Conservation (phyloP, 2,329 filamentous ascomycete species). For the Aspergillus sp. region DNA sequence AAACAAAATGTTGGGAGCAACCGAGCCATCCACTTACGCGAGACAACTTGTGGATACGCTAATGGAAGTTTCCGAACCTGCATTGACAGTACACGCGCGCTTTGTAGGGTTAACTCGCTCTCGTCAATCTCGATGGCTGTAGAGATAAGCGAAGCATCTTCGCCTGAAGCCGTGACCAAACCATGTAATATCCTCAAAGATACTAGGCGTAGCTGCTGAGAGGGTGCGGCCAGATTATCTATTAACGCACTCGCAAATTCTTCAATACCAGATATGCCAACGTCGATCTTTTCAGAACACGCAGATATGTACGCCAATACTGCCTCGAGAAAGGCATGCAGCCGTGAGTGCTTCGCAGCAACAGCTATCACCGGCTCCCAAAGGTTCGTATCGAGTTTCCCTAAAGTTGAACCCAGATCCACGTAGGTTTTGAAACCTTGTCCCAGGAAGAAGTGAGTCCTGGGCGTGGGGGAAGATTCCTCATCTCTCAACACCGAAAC, state of each 20-base stretch:
- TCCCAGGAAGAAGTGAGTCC: slow-evolving; percentile 71
- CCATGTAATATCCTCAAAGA: slow-evolving; percentile 71
- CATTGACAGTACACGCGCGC: slow-evolving; percentile 76
- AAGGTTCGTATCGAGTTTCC: slow-evolving; percentile 59
- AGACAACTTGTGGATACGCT: slow-evolving; percentile 60
- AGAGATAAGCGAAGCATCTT: slow-evolving; percentile 44
- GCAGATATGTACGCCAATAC: slow-evolving; percentile 53
- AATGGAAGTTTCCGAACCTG: slow-evolving; percentile 75
- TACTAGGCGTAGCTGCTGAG: slow-evolving; percentile 69
- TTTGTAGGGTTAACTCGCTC: slow-evolving; percentile 73
- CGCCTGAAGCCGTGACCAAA: slow-evolving; percentile 48
- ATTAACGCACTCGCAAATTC: slow-evolving; percentile 65
- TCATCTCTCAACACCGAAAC: slow-evolving; percentile 64
- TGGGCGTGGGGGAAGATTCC: slow-evolving; percentile 58
- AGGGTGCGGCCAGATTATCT: slow-evolving; percentile 71
- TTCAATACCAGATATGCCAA: slow-evolving; percentile 59
- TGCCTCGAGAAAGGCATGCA: slow-evolving; percentile 65
- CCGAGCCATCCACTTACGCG: slow-evolving; percentile 65
- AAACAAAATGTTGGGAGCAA: slow-evolving; percentile 83
- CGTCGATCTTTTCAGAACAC: slow-evolving; percentile 27
- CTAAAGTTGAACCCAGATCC: slow-evolving; percentile 61
- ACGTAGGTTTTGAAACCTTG: slow-evolving; percentile 74
- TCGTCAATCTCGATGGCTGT: slow-evolving; percentile 79
- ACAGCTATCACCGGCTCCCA: slow-evolving; percentile 66
- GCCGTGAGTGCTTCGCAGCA: slow-evolving; percentile 65